Evolutionary conservation across 1,139 yeast genomes (phyloP), one percentile per base, ranked within the genome.

Genomic region (Sugiyamaella castrensis): DNA sequence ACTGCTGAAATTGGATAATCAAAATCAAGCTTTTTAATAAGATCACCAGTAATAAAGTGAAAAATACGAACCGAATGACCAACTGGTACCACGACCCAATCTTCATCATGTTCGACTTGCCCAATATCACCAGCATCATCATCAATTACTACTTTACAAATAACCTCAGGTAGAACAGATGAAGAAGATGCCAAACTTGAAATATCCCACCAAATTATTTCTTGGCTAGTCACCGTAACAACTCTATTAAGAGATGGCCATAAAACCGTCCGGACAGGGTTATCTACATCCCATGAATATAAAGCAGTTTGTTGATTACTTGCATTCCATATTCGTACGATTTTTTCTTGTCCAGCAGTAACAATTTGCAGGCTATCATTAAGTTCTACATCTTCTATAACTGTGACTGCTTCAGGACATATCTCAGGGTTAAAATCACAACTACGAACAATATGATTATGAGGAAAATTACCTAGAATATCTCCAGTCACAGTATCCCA

Each of bases 401-500:
- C 6, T 31, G 6, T 11, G 16, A 6, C 7, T 34, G n/a, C 30
- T 7, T 27, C 11, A 16, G 7, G 11, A n/a, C n/a, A n/a, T n/a
- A n/a, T n/a, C 3, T 36, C 31, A 6, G 58, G 58, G 5, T 53
- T 50, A 28, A 61, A 56, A 41, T 59, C 64, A 48, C 63, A 60
- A 8, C 68, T 57, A 27, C 70, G 58, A 9, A 67, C 71, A 37
- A 68, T 64, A 52, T 66, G 70, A 11, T 60, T 56, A 49, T 69
- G 72, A 1, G 63, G 58, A 34, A 67, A 55, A 9, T 55, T 53
- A 10, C 57, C 54, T 16, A 61, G 43, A 6, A 50, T 36, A 36
- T 56, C 50, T 7, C 72, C 72, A 5, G 62, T 58, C 26, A 39
- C 36, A 1, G 69, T 61, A 45, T 62, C 56, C 72, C 72, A 69